These are phyloP conservation scores for Teunomyces stri DNA, from an alignment of 805 yeast species.

Conservation along the genomic window DNA sequence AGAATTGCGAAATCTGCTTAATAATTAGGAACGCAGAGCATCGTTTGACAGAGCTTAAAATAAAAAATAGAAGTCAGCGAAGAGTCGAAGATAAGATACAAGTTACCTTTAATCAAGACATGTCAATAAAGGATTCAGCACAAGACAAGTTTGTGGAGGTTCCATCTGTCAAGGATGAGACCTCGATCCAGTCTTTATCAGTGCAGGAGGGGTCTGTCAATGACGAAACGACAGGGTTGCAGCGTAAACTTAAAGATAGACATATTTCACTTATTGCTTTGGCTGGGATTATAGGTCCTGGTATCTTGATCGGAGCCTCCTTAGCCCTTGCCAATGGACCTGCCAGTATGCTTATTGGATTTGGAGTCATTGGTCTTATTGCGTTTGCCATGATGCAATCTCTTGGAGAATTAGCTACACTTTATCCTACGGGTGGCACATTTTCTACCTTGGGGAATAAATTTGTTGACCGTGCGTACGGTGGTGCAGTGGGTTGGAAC, in stretches of 20 bases:
- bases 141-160: background rate
- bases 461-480: conserved; percentile 53
- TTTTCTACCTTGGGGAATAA: conserved; percentile 52
- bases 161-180: background rate
- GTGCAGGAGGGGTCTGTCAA: conserved; percentile 6
- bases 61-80: background rate
- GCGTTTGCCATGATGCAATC: conserved; percentile 55
- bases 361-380: conserved; percentile 50
- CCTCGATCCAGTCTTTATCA: background rate
- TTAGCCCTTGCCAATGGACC: conserved; percentile 51
- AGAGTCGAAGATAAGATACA: background rate
- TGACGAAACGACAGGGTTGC: conserved; percentile 10
- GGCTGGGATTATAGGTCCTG: conserved; percentile 63
- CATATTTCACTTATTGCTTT: conserved; percentile 51
- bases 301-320: conserved; percentile 54
- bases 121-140: background rate
- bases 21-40: too few species aligned
- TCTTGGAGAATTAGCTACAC: conserved; percentile 55
- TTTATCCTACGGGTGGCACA: conserved; percentile 50
- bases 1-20: too few species aligned
- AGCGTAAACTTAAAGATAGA: conserved; percentile 39
- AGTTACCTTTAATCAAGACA: background rate
- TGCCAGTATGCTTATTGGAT: conserved; percentile 51
- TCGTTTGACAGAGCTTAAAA: too few species aligned
- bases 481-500: conserved; percentile 53